Conservation (phyloP, 2,329 filamentous ascomycete genomes). For the Fusarium dimerum region DNA sequence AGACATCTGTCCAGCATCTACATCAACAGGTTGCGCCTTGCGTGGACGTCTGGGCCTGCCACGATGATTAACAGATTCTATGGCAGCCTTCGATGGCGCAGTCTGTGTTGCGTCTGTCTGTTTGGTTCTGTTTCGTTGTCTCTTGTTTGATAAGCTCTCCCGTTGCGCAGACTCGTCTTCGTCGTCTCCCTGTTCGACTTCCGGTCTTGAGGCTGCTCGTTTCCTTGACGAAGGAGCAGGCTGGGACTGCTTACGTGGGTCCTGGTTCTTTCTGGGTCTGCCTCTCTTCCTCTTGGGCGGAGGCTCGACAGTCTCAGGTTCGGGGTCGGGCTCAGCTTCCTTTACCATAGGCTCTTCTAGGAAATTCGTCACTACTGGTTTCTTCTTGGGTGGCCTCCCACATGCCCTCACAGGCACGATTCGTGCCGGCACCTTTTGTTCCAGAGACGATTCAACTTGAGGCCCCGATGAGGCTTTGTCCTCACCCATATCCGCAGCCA, state of each 20-base stretch:
- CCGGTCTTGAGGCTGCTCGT: conserved; percentile 11
- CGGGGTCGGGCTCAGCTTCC: conserved; percentile 1
- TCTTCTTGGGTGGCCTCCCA: conserved; percentile 24
- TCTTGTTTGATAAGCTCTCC: conserved; percentile 28
- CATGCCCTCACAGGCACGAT: conserved; percentile 9
- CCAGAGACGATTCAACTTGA: conserved; percentile 7
- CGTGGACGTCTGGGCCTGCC: conserved; percentile 28
- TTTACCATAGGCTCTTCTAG: conserved; percentile 1
- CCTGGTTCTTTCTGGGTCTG: not conserved
- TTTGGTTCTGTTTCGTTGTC: conserved; percentile 26
- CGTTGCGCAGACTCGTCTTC: conserved; percentile 25
- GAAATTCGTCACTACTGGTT: conserved; percentile 10
- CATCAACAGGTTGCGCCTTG: conserved; percentile 27
- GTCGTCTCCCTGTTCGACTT: conserved; percentile 15
- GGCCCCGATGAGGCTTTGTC: conserved; percentile 18
- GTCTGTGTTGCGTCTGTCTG: conserved; percentile 24
- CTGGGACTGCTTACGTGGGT: conserved; percentile 1
- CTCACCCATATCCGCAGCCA: conserved; percentile 38
- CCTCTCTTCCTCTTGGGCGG: conserved; percentile 8
- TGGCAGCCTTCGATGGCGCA: conserved; percentile 6
- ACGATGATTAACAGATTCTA: conserved; percentile 22
- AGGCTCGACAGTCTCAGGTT: conserved; percentile 11
- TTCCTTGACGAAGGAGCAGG: conserved; percentile 18
- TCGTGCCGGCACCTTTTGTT: conserved; percentile 11
- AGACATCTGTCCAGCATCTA: conserved; percentile 45